Base-by-base conservation (phyloP, 495 filamentous ascomycete species). In the Penicillium psychrofluorescens region DNA sequence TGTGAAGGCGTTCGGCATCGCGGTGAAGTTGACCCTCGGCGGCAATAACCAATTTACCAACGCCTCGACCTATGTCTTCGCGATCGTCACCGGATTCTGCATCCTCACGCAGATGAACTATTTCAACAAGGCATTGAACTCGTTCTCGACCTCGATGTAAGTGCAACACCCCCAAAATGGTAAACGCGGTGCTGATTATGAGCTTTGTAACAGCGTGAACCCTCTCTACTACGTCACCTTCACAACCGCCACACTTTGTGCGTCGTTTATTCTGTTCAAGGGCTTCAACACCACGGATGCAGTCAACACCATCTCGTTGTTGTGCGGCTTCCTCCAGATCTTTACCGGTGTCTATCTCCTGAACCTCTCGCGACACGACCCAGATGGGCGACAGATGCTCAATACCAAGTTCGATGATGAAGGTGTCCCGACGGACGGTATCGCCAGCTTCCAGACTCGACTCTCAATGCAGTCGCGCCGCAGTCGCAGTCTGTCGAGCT, bases 201-300 rank as follows among this genome's bases (percentile, higher is more conserved):
- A 38, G 5, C 15, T 32, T 38, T 52, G 35, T n/a, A 29, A 11
- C 53, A 98, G 92, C 52, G 92, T 98, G 31, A 98, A 97, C 60
- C 92, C 92, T 1, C 79, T 98, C 30, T 98, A 98, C 74, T 98
- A 98, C 64, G 92, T 98, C 40, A 96, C 91, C n/a, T 98, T 98
- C 66, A 98, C 92, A 6, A 97, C 92, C 6, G 87, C 85, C 29
- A 98, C 92, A 11, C 78, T 98, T 39, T 83, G 84, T 63, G 92
- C 92, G 34, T 95, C 90, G 12, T 97, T 97, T 71, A 95, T 97
- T 60, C 86, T 98, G 32, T 98, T 96, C 75, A 80, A 80, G 47
- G 92, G 92, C 38, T 98, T 98, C 78, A 97, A 97, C 60, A 98
- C 92, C 31, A 88, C 87, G 28, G 87, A 95, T 59, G 77, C 84